Percentiles rank a stretch among this genome's conserved stretches.
Evolutionary conservation across 169 alveolate species (phyloP).

Genomic region (Plasmodium berghei): DNA sequence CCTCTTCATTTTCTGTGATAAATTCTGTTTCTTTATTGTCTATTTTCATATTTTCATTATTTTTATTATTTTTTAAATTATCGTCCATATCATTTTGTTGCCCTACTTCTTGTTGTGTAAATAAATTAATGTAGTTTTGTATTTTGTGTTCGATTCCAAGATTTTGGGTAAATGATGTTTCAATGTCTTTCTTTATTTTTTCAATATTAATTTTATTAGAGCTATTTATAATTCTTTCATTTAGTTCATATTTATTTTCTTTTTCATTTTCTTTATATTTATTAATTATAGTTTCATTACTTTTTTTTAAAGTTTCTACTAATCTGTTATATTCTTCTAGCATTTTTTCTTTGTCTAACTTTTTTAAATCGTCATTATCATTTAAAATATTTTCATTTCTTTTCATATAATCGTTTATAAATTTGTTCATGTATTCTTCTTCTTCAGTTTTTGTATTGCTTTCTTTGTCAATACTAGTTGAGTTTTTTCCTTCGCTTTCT

Average conservation of each 20-base stretch:
- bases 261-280: slow-evolving; percentile 46
- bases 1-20: slow-evolving; percentile 24
- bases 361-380: slow-evolving; percentile 8
- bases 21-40: neutral
- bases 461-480: slow-evolving; percentile 39
- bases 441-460: slow-evolving; percentile 1
- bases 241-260: slow-evolving; percentile 42
- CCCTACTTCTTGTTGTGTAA: slow-evolving; percentile 45
- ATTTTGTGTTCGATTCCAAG: slow-evolving; percentile 29
- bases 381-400: slow-evolving; percentile 29
- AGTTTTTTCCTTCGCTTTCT: slow-evolving; percentile 35
- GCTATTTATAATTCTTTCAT: slow-evolving; percentile 47
- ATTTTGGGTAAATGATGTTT: slow-evolving; percentile 20
- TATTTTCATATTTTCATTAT: neutral
- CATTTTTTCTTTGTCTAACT: slow-evolving; percentile 60
- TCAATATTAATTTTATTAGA: slow-evolving; percentile 36
- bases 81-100: neutral
- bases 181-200: slow-evolving; percentile 30
- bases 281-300: slow-evolving; percentile 17
- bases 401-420: slow-evolving; percentile 9
- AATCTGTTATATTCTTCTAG: slow-evolving; percentile 38
- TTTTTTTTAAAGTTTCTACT: slow-evolving; percentile 21
- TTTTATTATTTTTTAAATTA: neutral
- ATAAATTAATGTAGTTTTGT: slow-evolving; percentile 64
- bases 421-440: slow-evolving; percentile 9